These are phyloP conservation scores for Amanita brunnescens DNA, from an alignment of 768 basidiomycete species.

Conservation along the genomic window DNA sequence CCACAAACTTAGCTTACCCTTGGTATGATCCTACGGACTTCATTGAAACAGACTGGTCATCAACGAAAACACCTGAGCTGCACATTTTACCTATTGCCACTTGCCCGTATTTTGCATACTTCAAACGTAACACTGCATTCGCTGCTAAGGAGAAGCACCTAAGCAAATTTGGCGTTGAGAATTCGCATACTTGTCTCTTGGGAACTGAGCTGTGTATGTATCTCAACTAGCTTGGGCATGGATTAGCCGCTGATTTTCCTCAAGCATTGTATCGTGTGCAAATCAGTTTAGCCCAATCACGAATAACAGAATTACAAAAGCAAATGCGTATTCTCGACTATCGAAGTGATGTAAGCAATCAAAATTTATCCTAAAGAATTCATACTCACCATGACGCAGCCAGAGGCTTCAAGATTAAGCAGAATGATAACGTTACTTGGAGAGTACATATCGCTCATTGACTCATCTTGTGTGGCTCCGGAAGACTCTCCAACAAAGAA, in stretches of 20 bases:
- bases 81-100: slow-evolving; percentile 65
- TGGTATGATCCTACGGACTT: slow-evolving; percentile 85
- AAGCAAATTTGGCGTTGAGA: slow-evolving; percentile 82
- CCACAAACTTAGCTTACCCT: slow-evolving; percentile 32
- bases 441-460: slow-evolving; percentile 50
- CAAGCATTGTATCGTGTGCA: slow-evolving; percentile 4
- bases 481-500: slow-evolving; percentile 28
- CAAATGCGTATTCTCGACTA: not conserved
- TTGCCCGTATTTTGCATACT: slow-evolving; percentile 80
- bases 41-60: slow-evolving; percentile 64
- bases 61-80: slow-evolving; percentile 45
- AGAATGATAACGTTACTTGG: slow-evolving; percentile 52
- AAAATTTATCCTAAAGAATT: not conserved
- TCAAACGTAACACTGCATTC: slow-evolving; percentile 48
- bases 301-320: slow-evolving; percentile 2
- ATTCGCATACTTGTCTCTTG: slow-evolving; percentile 74
- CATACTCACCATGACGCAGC: not conserved
- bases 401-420: slow-evolving; percentile 8
- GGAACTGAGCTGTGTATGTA: slow-evolving; percentile 61
- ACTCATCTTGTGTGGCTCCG: slow-evolving; percentile 23
- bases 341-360: not conserved
- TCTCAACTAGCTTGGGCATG: not conserved
- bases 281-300: not conserved
- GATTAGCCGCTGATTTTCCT: not conserved
- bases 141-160: slow-evolving; percentile 31